Evolutionary conservation across 2,329 filamentous ascomycete species (phyloP), one percentile per base, ranked within the genome.

Genomic region (Paracorniculantispora psalliotae): DNA sequence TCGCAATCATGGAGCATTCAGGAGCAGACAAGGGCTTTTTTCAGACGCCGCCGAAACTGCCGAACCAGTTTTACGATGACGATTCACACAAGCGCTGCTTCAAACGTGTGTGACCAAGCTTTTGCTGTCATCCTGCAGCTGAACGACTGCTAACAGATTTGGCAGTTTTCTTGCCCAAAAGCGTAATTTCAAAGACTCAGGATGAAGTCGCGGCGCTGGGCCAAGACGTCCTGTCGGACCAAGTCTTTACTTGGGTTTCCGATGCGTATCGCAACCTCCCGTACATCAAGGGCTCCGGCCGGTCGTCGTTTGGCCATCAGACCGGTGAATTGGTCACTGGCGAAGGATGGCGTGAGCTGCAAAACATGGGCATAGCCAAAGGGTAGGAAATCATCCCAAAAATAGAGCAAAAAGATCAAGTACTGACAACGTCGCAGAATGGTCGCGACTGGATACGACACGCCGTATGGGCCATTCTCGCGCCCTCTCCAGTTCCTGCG

Each of bases 241-340:
- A 77, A 48, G 72, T 86, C n/a, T 79, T 88, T 47, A 68, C 77
- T 62, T 83, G 78, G 72, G 70, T 87, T 19, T 81, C 81, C 0
- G 84, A 90, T 67, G 82, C 87, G 0, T 88, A 91, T 69, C 78
- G 75, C 44, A 86, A 88, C 62, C 79, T 82, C 47, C 86, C 87
- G 0, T 83, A 84, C 33, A 71, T 90, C 8, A 75, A 73, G 49
- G 80, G 80, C 3, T 78, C 78, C 44, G 80, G 83, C 1, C 77
- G 83, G 12, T 81, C 86, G 66, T 81, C 81, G 0, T 89, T 89
- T 68, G 86, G 88, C 1, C 76, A 77, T 53, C 81, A 81, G 52
- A 80, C 74, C 7, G 81, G 82, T 49, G 79, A 84, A 35, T 73
- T 91, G 1, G 77, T 88, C 37, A 87, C 86, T 0, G 79, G 81